Conservation (phyloP, 331 rosid genomes). For the Quercus tomentella region DNA sequence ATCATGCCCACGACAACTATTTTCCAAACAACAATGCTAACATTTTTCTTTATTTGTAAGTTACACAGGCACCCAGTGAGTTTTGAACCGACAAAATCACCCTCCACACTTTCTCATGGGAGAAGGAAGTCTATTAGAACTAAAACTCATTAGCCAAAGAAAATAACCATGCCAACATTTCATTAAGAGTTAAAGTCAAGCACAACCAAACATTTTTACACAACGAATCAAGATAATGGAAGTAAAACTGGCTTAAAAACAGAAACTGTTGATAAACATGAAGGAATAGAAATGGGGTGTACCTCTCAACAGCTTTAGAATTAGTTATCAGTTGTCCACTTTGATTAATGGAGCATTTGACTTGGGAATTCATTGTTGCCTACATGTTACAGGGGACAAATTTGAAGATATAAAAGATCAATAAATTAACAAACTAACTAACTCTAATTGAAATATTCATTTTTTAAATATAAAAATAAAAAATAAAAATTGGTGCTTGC, state of each 20-base stretch:
- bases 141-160: no score
- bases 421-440: neutral
- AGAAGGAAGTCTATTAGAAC: no score
- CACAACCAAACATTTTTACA: neutral
- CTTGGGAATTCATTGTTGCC: neutral
- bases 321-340: constrained; percentile 17
- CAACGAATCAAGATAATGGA: neutral
- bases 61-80: no score
- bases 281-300: constrained; percentile 12
- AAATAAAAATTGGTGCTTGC: neutral
- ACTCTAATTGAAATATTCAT: neutral
- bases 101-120: no score
- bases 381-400: neutral
- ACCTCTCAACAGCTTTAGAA: constrained; percentile 49
- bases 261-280: neutral
- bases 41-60: neutral
- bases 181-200: neutral
- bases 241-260: neutral
- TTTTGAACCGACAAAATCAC: no score
- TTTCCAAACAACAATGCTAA: neutral
- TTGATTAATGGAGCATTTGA: constrained; percentile 26
- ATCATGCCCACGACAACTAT: neutral
- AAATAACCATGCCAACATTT: no score
- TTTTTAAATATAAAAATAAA: neutral
- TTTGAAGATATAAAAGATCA: neutral